A percentile compares a stretch with the other conserved stretches of the same genome.
Evolutionary conservation across 352 stramenopile genomes (phyloP).

Genomic region (Phytophthora quininea): DNA sequence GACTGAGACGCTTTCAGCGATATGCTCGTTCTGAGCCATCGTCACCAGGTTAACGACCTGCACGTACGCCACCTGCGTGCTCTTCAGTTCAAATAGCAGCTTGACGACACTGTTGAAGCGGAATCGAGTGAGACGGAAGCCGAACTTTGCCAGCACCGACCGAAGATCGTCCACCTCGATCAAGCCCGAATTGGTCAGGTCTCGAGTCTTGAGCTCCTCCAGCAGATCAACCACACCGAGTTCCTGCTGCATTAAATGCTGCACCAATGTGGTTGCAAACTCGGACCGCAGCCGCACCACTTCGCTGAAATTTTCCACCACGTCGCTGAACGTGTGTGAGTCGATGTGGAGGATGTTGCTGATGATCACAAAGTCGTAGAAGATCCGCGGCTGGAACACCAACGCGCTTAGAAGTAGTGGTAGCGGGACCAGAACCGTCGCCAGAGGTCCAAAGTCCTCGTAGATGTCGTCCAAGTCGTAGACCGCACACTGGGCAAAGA

Average conservation of each 20-base stretch:
- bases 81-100: constrained; percentile 52
- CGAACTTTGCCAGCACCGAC: constrained; percentile 43
- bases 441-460: constrained; percentile 19
- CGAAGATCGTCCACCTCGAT: constrained; percentile 55
- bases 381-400: constrained; percentile 58
- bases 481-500: constrained; percentile 57
- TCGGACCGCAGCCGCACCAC: constrained; percentile 56
- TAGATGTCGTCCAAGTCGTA: constrained; percentile 44
- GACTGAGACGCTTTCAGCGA: constrained; percentile 8
- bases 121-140: constrained; percentile 57
- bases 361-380: constrained; percentile 61
- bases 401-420: constrained; percentile 56
- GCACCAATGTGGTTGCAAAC: constrained; percentile 36
- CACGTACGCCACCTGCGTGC: constrained; percentile 40
- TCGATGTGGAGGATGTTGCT: constrained; percentile 63
- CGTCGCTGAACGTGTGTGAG: constrained; percentile 44
- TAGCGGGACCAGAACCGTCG: constrained; percentile 40
- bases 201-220: constrained; percentile 27
- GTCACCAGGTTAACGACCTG: constrained; percentile 51
- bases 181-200: constrained; percentile 27
- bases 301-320: constrained; percentile 63
- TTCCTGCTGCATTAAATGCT: constrained; percentile 19
- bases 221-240: constrained; percentile 37
- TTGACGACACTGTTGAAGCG: constrained; percentile 69
- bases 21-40: constrained; percentile 32